Evolutionary conservation across 768 basidiomycete genomes (phyloP).

Genomic region (Suillus subalutaceus): DNA sequence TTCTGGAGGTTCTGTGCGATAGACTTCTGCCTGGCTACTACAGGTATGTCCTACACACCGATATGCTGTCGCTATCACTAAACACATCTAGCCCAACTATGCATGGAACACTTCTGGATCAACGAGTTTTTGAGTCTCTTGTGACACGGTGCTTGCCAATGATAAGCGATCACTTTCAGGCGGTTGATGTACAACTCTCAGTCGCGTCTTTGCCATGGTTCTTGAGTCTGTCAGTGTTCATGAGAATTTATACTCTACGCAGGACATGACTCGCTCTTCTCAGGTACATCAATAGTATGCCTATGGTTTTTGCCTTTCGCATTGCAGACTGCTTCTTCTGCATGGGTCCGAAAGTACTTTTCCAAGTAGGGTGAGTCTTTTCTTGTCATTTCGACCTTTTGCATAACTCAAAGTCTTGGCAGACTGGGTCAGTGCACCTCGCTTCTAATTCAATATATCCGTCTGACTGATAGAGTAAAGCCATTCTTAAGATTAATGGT

Average conservation of each 20-base stretch:
- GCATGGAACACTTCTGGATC: conserved; percentile 99
- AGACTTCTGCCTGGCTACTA: conserved; percentile 97
- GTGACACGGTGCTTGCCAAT: conserved; percentile 89
- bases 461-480: conserved; percentile 42
- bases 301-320: conserved; percentile 96
- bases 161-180: conserved; percentile 90
- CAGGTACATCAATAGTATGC: conserved; percentile 92
- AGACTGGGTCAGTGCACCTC: conserved; percentile 55
- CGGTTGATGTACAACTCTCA: conserved; percentile 93
- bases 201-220: conserved; percentile 99
- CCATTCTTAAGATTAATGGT: conserved; percentile 97
- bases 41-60: conserved; percentile 53
- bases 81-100: conserved; percentile 76
- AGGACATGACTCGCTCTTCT: conserved; percentile 8
- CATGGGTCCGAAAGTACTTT: conserved; percentile 98
- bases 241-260: not conserved
- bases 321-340: conserved; percentile 98
- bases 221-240: conserved; percentile 79
- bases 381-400: conserved; percentile 5
- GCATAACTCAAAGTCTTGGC: conserved; percentile 18
- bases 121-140: conserved; percentile 94
- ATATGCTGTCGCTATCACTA: conserved; percentile 3
- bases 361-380: conserved; percentile 86
- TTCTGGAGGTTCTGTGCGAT: conserved; percentile 92
- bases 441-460: not conserved